phyloP scores from a whole-genome alignment of 129 eudicot genomes.

The Lonicera japonica region DNA sequence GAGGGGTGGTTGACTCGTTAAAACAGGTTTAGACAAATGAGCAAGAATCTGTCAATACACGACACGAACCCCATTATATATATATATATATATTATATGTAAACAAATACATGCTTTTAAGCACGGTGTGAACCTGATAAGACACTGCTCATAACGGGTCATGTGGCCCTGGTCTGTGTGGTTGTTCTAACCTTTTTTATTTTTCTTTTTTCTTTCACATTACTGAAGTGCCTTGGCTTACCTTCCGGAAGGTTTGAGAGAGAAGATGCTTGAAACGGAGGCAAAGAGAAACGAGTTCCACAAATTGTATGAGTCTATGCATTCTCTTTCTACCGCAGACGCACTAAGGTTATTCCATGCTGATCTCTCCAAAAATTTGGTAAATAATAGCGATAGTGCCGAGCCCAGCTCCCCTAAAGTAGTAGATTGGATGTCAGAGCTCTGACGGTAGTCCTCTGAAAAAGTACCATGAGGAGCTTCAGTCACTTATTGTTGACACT shows the following conservation, averaged over 20 bases:
- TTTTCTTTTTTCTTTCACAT: not conserved
- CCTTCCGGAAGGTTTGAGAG: slow-evolving; percentile 40
- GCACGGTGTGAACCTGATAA: too few relatives aligned
- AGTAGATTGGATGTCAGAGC: slow-evolving; percentile 9
- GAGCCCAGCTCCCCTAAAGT: not conserved
- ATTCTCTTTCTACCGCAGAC: slow-evolving; percentile 43
- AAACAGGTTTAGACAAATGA: too few relatives aligned
- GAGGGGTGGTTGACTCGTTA: too few relatives aligned
- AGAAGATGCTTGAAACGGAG: slow-evolving; percentile 39
- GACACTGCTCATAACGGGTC: too few relatives aligned
- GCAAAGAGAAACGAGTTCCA: slow-evolving; percentile 37
- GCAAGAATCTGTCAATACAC: too few relatives aligned
- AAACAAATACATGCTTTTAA: too few relatives aligned
- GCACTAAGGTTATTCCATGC: slow-evolving; percentile 45
- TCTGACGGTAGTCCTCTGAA: slow-evolving; percentile 28
- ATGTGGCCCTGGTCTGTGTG: too few relatives aligned
- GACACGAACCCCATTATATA: too few relatives aligned
- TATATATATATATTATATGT: too few relatives aligned
- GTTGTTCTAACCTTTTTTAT: not conserved
- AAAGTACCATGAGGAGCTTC: slow-evolving; percentile 30
- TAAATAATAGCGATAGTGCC: slow-evolving; percentile 11
- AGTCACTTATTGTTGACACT: slow-evolving; percentile 40
- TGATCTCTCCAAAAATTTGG: slow-evolving; percentile 14
- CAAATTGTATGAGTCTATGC: slow-evolving; percentile 37
- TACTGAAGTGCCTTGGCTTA: slow-evolving; percentile 45